Evolutionary conservation across 2,329 filamentous ascomycete species (phyloP), one percentile per base, ranked within the genome.

Genomic region (Monilinia polystroma): DNA sequence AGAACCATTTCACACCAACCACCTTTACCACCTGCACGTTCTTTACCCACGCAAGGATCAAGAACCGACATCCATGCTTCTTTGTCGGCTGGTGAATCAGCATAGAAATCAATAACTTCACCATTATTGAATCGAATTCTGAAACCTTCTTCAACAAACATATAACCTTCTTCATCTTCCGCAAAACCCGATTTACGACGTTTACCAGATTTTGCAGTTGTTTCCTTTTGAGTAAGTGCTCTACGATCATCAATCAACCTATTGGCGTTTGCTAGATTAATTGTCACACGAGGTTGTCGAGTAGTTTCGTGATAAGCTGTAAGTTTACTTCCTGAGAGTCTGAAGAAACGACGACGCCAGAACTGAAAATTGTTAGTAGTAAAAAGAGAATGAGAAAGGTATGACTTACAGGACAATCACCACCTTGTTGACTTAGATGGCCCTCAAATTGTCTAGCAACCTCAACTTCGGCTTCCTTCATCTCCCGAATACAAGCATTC

Each of bases 81-180:
- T 80, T 98, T 99, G 76, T 95, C 90, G 51, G 86, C 86, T 1
- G 89, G 86, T 43, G 87, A 93, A 78, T 98, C 94, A 41, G 87
- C 95, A 76, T 99, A 99, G 56, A 74, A 74, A 41, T 73, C 94
- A 76, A 99, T 99, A 70, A 97, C 88, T 80, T 99, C 95, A 69
- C 95, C 95, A 75, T 99, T 99, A 77, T 92, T 96, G 80, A 99
- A 99, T 67, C 94, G 92, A 77, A 99, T 96, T 52, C 95, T 92
- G 89, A 99, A 99, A 3, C 95, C 95, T 77, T 99, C 95, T 78
- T 99, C 95, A 64, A 99, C 94, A 77, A 99, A 99, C 91, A 97
- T 97, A 82, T 99, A 99, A 53, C 95, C 95, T 77, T 99, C 95
- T 79, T 99, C 95, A 72, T 99, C 95, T 78, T 98, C 95, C 1